These are phyloP conservation scores for Taxillus chinensis DNA, from an alignment of 164 flowering plant genomes.

Conservation along the genomic window DNA sequence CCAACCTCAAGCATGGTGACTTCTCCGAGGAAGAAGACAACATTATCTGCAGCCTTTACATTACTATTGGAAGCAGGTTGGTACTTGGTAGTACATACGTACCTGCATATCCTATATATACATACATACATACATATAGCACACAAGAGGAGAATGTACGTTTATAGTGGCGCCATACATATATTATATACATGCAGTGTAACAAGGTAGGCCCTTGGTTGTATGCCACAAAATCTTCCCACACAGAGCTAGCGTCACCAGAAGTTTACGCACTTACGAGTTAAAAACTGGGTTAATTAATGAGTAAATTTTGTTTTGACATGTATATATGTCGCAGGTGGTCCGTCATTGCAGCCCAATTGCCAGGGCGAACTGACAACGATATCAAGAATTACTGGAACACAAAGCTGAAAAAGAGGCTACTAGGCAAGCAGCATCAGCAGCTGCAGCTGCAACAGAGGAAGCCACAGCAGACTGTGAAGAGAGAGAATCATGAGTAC, in stretches of 20 bases:
- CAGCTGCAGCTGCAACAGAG: slow-evolving; percentile 4
- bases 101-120: too few relatives aligned
- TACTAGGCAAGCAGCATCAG: slow-evolving; percentile 40
- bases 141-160: too few relatives aligned
- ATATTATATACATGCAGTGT: too few relatives aligned
- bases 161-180: too few relatives aligned
- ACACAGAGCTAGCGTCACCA: too few relatives aligned
- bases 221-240: too few relatives aligned
- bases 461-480: slow-evolving; percentile 34
- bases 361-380: slow-evolving; percentile 80
- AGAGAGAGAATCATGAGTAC: not conserved
- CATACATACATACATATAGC: too few relatives aligned
- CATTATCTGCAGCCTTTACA: slow-evolving; percentile 68
- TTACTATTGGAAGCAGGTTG: slow-evolving; percentile 84
- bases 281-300: too few relatives aligned
- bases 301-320: not conserved
- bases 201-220: too few relatives aligned
- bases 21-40: slow-evolving; percentile 87
- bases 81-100: too few relatives aligned
- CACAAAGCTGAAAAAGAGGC: slow-evolving; percentile 80
- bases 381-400: slow-evolving; percentile 92
- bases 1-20: slow-evolving; percentile 81
- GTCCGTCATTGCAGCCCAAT: slow-evolving; percentile 80
- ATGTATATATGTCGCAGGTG: slow-evolving; percentile 30
- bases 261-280: too few relatives aligned